Base-by-base conservation (phyloP, 768 basidiomycete species). In the Suillus fuscotomentosus region DNA sequence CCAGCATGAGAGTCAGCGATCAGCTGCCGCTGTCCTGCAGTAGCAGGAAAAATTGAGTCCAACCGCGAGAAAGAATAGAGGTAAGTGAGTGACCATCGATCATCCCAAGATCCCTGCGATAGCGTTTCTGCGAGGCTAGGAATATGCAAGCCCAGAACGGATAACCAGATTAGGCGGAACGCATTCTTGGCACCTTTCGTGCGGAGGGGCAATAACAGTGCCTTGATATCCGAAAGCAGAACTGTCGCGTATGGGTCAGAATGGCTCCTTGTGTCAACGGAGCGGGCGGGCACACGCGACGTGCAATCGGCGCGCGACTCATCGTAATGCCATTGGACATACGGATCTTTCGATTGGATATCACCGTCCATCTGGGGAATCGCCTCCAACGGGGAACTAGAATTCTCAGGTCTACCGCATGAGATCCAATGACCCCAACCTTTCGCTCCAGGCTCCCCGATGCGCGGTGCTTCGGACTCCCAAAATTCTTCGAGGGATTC, bases 391-490 rank as follows among this genome's bases (percentile, higher is more conserved):
- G 60, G 63, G 48, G 63, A 27, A 59, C 59, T 47, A 50, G 42
- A 13, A 45, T 65, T 55, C 34, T 81, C 78, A 39, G 81, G 75
- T 55, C 78, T 80, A 27, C 81, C 80, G 24, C 80, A 76, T 13
- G 78, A 70, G 47, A 83, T 75, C 90, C 90, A 94, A 41, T 76
- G 65, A 15, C 81, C 80, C 91, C 92, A 94, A 31, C 93, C 92
- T 63, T 74, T 79, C 10, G 92, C 85, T 61, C 79, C 78, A 0
- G 75, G 71, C 71, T 95, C 93, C 36, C 92, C 91, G 10, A 88
- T 73, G n/a, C 92, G 87, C n/a, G 87, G 87, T 11, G 76, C 78
- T 74, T 94, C 93, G 5, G 89, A 86, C 60, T 95, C 93, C 93
- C 93, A 95, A 71, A 91, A 95, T 60, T 87, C 85, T 76, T 93